These are phyloP conservation scores for Aureobasidium sp. DNA, from an alignment of 2,329 filamentous ascomycete species.

Conservation along the genomic window DNA sequence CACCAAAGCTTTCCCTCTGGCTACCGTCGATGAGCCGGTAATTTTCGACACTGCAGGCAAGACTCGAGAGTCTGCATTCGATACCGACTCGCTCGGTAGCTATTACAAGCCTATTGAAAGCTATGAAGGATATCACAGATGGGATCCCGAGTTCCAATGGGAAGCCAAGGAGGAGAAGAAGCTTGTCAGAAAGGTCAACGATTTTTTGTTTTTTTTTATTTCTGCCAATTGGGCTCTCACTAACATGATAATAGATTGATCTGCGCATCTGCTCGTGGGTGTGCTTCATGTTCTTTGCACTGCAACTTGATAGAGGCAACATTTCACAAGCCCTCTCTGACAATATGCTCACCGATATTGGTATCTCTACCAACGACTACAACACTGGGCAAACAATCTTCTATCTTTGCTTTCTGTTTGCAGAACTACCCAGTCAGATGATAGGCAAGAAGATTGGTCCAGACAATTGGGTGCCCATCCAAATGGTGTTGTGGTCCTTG, in stretches of 20 bases:
- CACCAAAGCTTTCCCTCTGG: constrained; percentile 19
- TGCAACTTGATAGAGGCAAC: constrained; percentile 51
- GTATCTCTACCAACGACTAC: constrained; percentile 41
- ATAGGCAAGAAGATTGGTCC: constrained; percentile 23
- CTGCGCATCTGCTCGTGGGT: constrained; percentile 45
- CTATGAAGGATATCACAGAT: constrained; percentile 55
- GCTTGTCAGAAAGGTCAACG: constrained; percentile 47
- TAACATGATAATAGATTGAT: constrained; percentile 39
- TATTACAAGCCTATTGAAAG: constrained; percentile 46
- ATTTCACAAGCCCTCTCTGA: constrained; percentile 50
- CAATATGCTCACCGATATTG: constrained; percentile 51
- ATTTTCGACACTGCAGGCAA: constrained; percentile 23
- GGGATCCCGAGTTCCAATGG: constrained; percentile 53
- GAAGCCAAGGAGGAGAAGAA: constrained; percentile 49
- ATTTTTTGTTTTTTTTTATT: neutral
- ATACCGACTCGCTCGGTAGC: constrained; percentile 29
- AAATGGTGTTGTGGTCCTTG: constrained; percentile 27
- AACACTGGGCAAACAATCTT: constrained; percentile 39
- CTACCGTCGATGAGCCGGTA: constrained; percentile 18
- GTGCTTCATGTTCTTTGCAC: constrained; percentile 49
- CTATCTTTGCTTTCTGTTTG: constrained; percentile 35
- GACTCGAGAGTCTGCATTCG: constrained; percentile 27
- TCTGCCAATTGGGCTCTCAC: constrained; percentile 22
- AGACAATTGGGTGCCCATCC: constrained; percentile 24
- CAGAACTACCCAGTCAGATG: constrained; percentile 31